phyloP scores from a whole-genome alignment of 345 rosid genomes.

The Populus alba region DNA sequence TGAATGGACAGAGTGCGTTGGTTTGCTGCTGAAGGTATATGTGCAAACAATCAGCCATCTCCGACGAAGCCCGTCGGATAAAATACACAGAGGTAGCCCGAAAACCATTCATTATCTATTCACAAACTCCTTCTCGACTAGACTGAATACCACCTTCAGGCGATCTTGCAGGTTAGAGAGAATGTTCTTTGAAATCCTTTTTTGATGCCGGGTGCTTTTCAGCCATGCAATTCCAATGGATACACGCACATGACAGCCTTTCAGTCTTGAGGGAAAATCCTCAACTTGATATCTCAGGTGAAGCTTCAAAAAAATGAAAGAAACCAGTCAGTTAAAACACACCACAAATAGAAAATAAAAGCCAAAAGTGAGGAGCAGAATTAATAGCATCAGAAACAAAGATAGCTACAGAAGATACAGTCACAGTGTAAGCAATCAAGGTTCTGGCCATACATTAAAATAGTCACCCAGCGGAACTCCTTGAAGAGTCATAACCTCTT shows the following conservation, averaged over 20 bases:
- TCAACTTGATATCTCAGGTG: conserved; percentile 81
- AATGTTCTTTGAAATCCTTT: conserved; percentile 76
- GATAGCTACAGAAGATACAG: background rate
- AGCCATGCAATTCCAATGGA: conserved; percentile 84
- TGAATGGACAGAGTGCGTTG: background rate
- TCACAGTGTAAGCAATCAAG: background rate
- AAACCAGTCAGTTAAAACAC: background rate
- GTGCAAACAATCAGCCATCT: background rate
- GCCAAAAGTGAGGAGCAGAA: background rate
- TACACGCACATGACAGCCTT: conserved; percentile 57
- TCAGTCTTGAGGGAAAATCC: conserved; percentile 54
- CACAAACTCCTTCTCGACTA: conserved; percentile 66
- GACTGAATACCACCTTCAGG: conserved; percentile 56
- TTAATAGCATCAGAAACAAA: background rate
- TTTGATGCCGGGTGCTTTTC: conserved; percentile 77
- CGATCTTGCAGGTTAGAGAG: conserved; percentile 61
- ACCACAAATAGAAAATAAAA: background rate
- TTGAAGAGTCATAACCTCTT: conserved; percentile 93
- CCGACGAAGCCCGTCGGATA: background rate
- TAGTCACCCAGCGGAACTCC: conserved; percentile 91
- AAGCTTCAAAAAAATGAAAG: conserved; percentile 45
- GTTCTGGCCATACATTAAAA: conserved; percentile 53
- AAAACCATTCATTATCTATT: conserved; percentile 33
- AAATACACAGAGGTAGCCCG: background rate
- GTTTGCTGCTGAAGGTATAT: background rate